Evolutionary conservation across 2,329 filamentous ascomycete species (phyloP).

Genomic region (Fulvia fulva): DNA sequence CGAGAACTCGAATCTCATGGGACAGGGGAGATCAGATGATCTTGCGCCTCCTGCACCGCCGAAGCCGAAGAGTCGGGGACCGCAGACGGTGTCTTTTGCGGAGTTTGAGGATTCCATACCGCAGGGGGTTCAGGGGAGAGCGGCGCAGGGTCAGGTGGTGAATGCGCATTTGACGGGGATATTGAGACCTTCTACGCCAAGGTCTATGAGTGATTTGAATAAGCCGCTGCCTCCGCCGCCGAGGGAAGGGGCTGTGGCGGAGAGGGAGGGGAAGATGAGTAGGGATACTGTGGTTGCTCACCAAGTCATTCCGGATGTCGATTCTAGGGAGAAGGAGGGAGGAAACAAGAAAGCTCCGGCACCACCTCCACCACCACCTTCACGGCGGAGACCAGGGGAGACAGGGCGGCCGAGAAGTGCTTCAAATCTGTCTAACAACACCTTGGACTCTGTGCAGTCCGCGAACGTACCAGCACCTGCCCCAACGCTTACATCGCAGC

Average conservation of each 20-base stretch:
- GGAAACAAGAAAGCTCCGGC: constrained; percentile 40
- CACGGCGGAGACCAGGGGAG: constrained; percentile 39
- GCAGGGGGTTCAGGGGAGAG: constrained; percentile 17
- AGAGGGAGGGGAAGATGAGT: not conserved
- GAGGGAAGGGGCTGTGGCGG: not conserved
- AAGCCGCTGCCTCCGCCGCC: constrained; percentile 52
- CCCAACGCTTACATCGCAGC: constrained; percentile 6
- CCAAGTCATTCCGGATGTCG: constrained; percentile 3
- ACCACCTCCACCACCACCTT: constrained; percentile 42
- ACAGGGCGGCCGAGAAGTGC: constrained; percentile 23
- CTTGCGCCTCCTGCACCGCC: constrained; percentile 64
- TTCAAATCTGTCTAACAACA: constrained; percentile 25
- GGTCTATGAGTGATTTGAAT: constrained; percentile 51
- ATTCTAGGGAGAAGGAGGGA: not conserved
- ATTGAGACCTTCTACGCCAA: constrained; percentile 30
- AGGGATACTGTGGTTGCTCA: not conserved
- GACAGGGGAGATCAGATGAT: constrained; percentile 40
- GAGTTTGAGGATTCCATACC: constrained; percentile 33
- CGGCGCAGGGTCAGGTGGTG: constrained; percentile 16
- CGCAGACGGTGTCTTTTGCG: constrained; percentile 33
- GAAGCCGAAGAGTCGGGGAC: constrained; percentile 65
- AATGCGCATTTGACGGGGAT: constrained; percentile 20
- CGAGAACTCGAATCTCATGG: constrained; percentile 35
- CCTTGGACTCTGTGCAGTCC: constrained; percentile 9
- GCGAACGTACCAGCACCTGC: not conserved